Percentiles rank a stretch among this genome's conserved stretches.
Evolutionary conservation across 2,329 filamentous ascomycete genomes (phyloP).

Genomic region (Grosmannia penicillata): DNA sequence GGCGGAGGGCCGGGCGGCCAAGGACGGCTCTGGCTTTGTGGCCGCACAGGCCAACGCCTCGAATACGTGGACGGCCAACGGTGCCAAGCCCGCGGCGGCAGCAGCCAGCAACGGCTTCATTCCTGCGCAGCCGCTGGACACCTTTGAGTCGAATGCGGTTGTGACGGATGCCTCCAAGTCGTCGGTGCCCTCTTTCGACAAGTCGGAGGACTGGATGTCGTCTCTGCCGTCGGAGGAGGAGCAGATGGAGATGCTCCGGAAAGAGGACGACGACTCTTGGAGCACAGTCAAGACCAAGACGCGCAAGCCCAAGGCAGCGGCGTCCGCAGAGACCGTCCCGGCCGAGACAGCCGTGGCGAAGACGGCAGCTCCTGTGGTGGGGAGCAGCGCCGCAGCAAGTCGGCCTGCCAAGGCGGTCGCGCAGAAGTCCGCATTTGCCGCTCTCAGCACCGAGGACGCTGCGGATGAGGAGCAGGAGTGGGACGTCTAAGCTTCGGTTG

Average conservation of each 20-base stretch:
- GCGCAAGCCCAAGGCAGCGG: constrained; percentile 26
- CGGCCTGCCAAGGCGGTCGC: constrained; percentile 22
- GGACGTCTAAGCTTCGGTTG: constrained; percentile 31
- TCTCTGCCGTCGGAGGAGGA: constrained; percentile 46
- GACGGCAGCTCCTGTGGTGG: constrained; percentile 7
- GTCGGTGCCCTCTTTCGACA: constrained; percentile 16
- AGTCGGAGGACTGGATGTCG: constrained; percentile 31
- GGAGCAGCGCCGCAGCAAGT: constrained; percentile 15
- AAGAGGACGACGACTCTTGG: constrained; percentile 40
- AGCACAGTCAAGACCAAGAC: constrained; percentile 38
- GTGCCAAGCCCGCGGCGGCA: constrained; percentile 19
- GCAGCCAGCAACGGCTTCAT: constrained; percentile 19
- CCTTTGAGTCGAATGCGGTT: constrained; percentile 26
- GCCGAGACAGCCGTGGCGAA: constrained; percentile 10
- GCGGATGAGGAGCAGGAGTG: constrained; percentile 31
- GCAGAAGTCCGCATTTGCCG: constrained; percentile 30
- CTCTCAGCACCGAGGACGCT: constrained; percentile 26
- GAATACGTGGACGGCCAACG: constrained; percentile 23
- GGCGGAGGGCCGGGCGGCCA: constrained; percentile 67
- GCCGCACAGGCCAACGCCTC: constrained; percentile 21
- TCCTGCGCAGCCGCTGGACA: constrained; percentile 40
- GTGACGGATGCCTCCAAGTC: constrained; percentile 12
- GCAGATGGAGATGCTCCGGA: constrained; percentile 42
- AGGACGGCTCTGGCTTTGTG: constrained; percentile 56
- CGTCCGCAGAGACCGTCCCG: constrained; percentile 11